Evolutionary conservation across 495 filamentous ascomycete genomes (phyloP).

Genomic region (Talaromyces adpressus): DNA sequence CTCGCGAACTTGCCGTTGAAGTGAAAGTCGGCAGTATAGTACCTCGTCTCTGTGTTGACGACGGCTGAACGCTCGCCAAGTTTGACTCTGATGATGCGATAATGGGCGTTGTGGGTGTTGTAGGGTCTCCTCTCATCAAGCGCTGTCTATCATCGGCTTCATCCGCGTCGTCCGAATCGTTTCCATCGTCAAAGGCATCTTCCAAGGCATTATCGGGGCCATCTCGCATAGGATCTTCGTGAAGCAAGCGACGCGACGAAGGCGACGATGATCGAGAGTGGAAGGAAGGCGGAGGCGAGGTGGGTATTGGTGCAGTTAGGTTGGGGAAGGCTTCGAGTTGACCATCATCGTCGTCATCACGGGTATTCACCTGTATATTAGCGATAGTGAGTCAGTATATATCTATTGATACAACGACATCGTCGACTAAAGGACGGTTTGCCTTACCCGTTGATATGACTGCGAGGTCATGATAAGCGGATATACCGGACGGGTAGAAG

Average conservation of each 20-base stretch:
- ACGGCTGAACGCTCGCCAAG: slow-evolving; percentile 15
- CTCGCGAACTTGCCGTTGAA: slow-evolving; percentile 29
- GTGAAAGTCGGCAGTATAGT: slow-evolving; percentile 47
- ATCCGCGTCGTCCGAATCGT: slow-evolving; percentile 64
- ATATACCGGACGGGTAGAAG: slow-evolving; percentile 6
- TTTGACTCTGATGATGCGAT: slow-evolving; percentile 18
- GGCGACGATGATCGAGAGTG: slow-evolving; percentile 75
- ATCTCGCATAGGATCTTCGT: slow-evolving; percentile 43
- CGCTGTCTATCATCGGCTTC: slow-evolving; percentile 76
- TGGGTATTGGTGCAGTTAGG: slow-evolving; percentile 48
- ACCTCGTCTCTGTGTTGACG: slow-evolving; percentile 34
- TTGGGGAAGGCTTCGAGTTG: slow-evolving; percentile 35
- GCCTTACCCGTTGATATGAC: slow-evolving; percentile 76
- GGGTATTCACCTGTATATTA: slow-evolving; percentile 42
- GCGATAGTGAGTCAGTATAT: not conserved
- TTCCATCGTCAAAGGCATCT: slow-evolving; percentile 78
- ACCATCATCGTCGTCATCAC: slow-evolving; percentile 38
- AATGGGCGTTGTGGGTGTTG: slow-evolving; percentile 15
- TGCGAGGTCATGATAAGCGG: slow-evolving; percentile 65
- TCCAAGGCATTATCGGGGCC: slow-evolving; percentile 70
- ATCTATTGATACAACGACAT: not conserved
- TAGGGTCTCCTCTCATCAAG: slow-evolving; percentile 66
- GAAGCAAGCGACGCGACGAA: slow-evolving; percentile 47
- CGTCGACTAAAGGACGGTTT: slow-evolving; percentile 7
- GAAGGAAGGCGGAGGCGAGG: slow-evolving; percentile 91